Conservation (phyloP, 2,329 filamentous ascomycete species). For the Magnaporthiopsis poae region DNA sequence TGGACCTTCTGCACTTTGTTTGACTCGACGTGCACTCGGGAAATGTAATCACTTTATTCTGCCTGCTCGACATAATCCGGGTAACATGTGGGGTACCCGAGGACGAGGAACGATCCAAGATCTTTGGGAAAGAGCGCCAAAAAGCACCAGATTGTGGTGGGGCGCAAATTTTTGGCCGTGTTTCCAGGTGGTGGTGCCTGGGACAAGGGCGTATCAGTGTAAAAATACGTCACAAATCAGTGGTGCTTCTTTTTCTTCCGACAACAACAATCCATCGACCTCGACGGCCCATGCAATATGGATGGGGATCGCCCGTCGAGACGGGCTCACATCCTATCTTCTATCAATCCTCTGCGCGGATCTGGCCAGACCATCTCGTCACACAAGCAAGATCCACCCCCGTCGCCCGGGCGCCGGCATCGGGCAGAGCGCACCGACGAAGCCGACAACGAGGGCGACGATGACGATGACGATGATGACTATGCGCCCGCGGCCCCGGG, state of each 20-base stretch:
- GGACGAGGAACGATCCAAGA: no score
- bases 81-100: no score
- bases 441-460: background rate
- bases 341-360: constrained; percentile 32
- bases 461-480: background rate
- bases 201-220: no score
- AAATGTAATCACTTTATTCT: no score
- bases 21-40: no score
- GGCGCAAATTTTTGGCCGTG: no score
- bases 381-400: constrained; percentile 2
- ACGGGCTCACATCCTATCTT: constrained; percentile 39
- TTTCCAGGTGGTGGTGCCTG: no score
- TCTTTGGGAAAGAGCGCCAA: no score
- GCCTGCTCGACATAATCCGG: no score
- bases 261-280: background rate
- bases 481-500: background rate
- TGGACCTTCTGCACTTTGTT: no score
- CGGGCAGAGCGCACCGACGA: background rate
- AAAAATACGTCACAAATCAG: background rate
- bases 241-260: background rate
- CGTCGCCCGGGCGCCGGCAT: background rate
- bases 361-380: constrained; percentile 1
- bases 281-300: background rate
- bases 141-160: no score
- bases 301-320: constrained; percentile 17